Percentiles rank a stretch among this genome's conserved stretches.
These are phyloP conservation scores for Cercis canadensis DNA, from an alignment of 306 rosid genomes.

Conservation along the genomic window DNA sequence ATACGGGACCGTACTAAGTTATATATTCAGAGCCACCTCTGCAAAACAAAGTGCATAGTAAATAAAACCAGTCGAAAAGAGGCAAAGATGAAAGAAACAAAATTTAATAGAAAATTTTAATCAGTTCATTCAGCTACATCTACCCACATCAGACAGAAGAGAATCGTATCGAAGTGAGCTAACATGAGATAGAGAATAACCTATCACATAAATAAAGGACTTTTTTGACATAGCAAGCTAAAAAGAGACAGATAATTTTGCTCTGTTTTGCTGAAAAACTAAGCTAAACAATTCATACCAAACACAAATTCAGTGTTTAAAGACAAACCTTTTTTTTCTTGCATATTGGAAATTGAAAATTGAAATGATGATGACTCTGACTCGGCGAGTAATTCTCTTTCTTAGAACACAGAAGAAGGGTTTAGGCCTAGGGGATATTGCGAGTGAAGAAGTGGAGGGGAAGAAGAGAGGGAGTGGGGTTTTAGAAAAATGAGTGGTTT, in stretches of 20 bases:
- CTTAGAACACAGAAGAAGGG: no score
- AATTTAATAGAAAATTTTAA: neutral
- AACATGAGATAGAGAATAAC: constrained; percentile 17
- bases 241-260: constrained; percentile 6
- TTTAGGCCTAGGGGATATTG: no score
- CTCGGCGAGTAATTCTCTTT: no score
- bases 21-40: constrained; percentile 20
- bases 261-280: neutral
- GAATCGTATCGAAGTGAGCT: neutral
- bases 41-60: constrained; percentile 7
- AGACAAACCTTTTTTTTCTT: neutral
- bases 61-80: constrained; percentile 7
- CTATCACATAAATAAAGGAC: constrained; percentile 31
- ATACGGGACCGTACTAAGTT: no score
- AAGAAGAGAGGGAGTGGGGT: no score
- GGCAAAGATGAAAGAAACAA: neutral
- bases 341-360: neutral
- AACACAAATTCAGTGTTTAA: neutral
- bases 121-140: neutral
- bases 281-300: constrained; percentile 2
- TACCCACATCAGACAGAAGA: neutral
- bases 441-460: no score
- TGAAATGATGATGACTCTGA: neutral
- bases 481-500: no score
- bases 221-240: constrained; percentile 26